These are phyloP conservation scores for Barnettozyma vustinii DNA, from an alignment of 805 yeast genomes.

Conservation along the genomic window DNA sequence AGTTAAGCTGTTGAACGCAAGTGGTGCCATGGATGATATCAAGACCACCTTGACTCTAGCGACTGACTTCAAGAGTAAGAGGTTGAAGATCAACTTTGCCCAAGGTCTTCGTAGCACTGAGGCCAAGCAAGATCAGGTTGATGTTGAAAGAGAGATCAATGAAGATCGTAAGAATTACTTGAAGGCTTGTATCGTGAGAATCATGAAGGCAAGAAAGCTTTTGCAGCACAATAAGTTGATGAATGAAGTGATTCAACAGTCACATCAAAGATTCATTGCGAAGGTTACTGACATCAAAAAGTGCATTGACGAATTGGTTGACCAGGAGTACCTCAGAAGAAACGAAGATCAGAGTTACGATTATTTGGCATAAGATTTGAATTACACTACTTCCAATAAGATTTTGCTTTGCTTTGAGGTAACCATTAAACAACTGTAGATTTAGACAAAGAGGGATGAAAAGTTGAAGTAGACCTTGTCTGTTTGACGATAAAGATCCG, in stretches of 20 bases:
- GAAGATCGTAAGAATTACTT: conserved; percentile 81
- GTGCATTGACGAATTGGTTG: conserved; percentile 80
- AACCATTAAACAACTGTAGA: background rate
- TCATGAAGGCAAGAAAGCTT: conserved; percentile 89
- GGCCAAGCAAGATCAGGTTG: conserved; percentile 63
- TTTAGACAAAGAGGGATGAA: background rate
- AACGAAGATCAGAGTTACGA: conserved; percentile 67
- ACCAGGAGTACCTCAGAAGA: conserved; percentile 79
- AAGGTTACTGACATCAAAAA: conserved; percentile 80
- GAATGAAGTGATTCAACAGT: conserved; percentile 83
- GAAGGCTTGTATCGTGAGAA: conserved; percentile 91
- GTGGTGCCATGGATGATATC: conserved; percentile 47
- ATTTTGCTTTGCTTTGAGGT: background rate
- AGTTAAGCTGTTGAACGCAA: conserved; percentile 65
- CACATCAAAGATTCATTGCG: conserved; percentile 77
- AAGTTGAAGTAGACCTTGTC: too few species aligned
- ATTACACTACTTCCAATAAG: background rate
- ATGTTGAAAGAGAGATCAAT: conserved; percentile 73
- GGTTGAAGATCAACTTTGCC: conserved; percentile 76
- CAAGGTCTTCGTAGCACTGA: conserved; percentile 48
- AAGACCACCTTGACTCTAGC: conserved; percentile 66
- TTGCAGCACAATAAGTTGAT: conserved; percentile 75
- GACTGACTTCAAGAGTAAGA: conserved; percentile 78
- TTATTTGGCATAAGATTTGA: conserved; percentile 56
- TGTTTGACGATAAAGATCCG: background rate